phyloP scores from a whole-genome alignment of 106 monocot genomes.

The Allium sativum region DNA sequence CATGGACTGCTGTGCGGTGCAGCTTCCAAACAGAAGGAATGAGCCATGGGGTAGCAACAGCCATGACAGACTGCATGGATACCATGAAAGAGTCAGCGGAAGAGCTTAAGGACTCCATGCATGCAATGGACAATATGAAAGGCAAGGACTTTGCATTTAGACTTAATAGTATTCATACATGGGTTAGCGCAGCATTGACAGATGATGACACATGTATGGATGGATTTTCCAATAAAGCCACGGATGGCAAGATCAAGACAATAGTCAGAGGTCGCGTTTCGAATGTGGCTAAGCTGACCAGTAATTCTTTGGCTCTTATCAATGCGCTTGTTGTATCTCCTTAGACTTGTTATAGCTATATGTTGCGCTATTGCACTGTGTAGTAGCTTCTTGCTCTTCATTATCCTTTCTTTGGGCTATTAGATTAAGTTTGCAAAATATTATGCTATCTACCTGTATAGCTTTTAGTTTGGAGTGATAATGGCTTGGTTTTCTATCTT shows the following conservation, averaged over 20 bases:
- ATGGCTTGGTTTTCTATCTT: too few species aligned
- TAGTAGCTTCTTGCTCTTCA: too few species aligned
- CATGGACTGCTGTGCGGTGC: too few species aligned
- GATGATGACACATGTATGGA: slow-evolving; percentile 43
- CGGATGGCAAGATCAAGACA: slow-evolving; percentile 10
- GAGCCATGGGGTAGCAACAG: too few species aligned
- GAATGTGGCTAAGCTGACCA: slow-evolving; percentile 24
- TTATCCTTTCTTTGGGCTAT: too few species aligned
- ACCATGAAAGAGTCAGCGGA: slow-evolving; percentile 11
- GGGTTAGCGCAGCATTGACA: slow-evolving; percentile 45
- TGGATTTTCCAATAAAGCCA: slow-evolving; percentile 15
- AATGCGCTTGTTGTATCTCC: slow-evolving; percentile 9
- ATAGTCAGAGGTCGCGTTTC: slow-evolving; percentile 15
- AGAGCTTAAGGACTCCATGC: slow-evolving; percentile 17
- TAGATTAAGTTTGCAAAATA: too few species aligned
- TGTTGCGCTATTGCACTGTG: too few species aligned
- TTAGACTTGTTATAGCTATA: too few species aligned
- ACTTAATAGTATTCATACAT: slow-evolving; percentile 31
- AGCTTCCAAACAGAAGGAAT: too few species aligned
- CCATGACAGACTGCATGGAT: slow-evolving; percentile 8
- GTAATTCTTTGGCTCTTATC: slow-evolving; percentile 32
- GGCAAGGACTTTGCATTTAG: slow-evolving; percentile 8
- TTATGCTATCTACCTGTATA: too few species aligned
- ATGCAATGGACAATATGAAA: slow-evolving; percentile 10
- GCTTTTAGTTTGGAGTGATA: too few species aligned